phyloP scores from a whole-genome alignment of 345 rosid species.

The Gossypium ekmanianum region DNA sequence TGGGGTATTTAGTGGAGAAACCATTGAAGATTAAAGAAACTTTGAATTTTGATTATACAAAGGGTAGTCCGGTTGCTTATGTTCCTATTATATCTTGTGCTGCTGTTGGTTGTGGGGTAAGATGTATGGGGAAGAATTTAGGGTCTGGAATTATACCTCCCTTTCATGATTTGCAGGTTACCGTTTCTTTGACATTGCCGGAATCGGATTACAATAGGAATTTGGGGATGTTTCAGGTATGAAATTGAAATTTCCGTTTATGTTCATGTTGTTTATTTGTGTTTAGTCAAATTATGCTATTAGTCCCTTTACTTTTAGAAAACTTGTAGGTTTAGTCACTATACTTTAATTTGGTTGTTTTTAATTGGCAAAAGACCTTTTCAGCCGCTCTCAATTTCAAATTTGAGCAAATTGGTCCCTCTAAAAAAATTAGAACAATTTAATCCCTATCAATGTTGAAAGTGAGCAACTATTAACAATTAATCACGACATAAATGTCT shows the following conservation, averaged over 20 bases:
- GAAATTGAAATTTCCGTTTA: background rate
- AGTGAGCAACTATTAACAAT: too few relatives aligned
- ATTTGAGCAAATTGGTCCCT: too few relatives aligned
- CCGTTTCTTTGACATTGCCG: conserved; percentile 53
- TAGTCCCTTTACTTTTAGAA: too few relatives aligned
- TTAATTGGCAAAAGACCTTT: too few relatives aligned
- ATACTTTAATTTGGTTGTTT: too few relatives aligned
- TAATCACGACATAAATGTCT: too few relatives aligned
- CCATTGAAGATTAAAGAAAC: conserved; percentile 51
- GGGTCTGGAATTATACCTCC: conserved; percentile 32
- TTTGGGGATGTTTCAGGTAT: conserved; percentile 76
- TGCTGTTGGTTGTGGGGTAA: conserved; percentile 41
- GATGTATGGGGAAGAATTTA: conserved; percentile 37
- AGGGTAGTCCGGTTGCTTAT: conserved; percentile 59
- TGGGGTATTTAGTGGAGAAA: conserved; percentile 55
- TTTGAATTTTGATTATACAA: conserved; percentile 63
- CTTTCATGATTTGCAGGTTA: conserved; percentile 38
- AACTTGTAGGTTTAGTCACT: too few relatives aligned
- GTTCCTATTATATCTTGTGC: conserved; percentile 53
- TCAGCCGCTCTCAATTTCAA: too few relatives aligned
- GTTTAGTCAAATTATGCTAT: background rate
- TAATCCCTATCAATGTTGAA: too few relatives aligned
- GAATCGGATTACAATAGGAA: conserved; percentile 77
- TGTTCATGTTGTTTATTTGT: background rate
- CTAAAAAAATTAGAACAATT: too few relatives aligned